Evolutionary conservation across 352 stramenopile species (phyloP).

Genomic region (Hyaloperonospora brassicae): DNA sequence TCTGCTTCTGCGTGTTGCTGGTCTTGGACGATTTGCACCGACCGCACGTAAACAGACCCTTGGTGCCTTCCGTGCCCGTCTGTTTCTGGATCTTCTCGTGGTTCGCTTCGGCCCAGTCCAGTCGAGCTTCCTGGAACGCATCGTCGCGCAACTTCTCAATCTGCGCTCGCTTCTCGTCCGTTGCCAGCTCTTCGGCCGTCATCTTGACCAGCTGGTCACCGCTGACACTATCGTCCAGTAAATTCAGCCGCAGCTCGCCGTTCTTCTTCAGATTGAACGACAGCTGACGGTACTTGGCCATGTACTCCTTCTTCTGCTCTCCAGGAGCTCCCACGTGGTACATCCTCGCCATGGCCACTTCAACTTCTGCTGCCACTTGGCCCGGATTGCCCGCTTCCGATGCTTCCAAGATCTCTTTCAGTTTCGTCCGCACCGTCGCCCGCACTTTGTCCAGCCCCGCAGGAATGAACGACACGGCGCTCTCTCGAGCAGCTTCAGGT

Average conservation of each 20-base stretch:
- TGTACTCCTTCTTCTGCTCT: constrained; percentile 86
- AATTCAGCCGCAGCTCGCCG: constrained; percentile 56
- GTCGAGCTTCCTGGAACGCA: constrained; percentile 72
- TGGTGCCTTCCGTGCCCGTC: constrained; percentile 61
- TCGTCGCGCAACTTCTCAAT: constrained; percentile 79
- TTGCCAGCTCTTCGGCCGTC: constrained; percentile 79
- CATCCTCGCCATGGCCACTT: constrained; percentile 65
- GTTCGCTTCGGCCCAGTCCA: constrained; percentile 88
- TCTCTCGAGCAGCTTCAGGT: constrained; percentile 10
- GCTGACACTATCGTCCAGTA: constrained; percentile 62
- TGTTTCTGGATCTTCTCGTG: constrained; percentile 89
- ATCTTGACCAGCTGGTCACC: constrained; percentile 76
- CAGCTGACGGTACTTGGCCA: constrained; percentile 80
- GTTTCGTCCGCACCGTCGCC: constrained; percentile 67
- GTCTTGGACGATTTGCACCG: constrained; percentile 94
- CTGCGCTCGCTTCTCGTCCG: constrained; percentile 78
- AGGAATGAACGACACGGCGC: constrained; percentile 46
- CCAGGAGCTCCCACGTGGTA: constrained; percentile 59
- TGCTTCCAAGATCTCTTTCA: constrained; percentile 63
- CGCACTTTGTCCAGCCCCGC: constrained; percentile 65
- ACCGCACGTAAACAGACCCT: constrained; percentile 86
- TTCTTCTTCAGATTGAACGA: constrained; percentile 92
- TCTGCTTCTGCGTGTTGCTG: constrained; percentile 96
- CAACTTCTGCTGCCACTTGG: constrained; percentile 54
- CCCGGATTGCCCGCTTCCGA: constrained; percentile 43